These are phyloP conservation scores for Lepidium sativum DNA, from an alignment of 345 rosid species.

Conservation along the genomic window DNA sequence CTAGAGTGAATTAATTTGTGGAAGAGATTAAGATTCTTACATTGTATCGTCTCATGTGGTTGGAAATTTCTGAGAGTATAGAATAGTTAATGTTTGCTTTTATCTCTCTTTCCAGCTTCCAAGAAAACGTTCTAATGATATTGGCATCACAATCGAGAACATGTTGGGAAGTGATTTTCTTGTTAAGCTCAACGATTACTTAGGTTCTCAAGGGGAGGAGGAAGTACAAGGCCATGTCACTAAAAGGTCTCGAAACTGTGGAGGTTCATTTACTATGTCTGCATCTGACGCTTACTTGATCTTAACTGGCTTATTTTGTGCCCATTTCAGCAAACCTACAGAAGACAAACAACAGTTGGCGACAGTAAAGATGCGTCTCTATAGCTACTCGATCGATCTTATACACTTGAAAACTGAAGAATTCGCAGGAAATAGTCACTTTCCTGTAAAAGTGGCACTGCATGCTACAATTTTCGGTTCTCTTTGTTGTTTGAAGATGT, in stretches of 20 bases:
- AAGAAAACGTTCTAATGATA: constrained; percentile 65
- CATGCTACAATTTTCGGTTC: no score
- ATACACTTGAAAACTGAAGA: constrained; percentile 6
- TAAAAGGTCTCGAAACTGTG: constrained; percentile 15
- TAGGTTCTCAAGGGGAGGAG: constrained; percentile 42
- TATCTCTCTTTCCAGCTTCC: constrained; percentile 44
- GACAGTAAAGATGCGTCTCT: constrained; percentile 69
- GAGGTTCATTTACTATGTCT: no score
- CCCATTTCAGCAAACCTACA: background rate
- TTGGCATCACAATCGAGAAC: constrained; percentile 70
- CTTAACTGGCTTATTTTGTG: no score
- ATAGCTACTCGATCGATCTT: constrained; percentile 76
- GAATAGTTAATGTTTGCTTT: no score
- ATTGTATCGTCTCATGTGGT: no score
- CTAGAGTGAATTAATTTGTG: no score
- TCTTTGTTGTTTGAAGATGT: no score
- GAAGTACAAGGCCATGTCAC: constrained; percentile 50
- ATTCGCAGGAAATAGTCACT: no score
- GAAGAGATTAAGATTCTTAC: no score
- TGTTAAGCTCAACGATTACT: constrained; percentile 48
- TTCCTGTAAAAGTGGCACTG: no score
- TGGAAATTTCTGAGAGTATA: no score
- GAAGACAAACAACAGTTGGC: constrained; percentile 42
- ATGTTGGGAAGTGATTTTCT: constrained; percentile 60
- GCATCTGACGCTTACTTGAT: no score